A percentile compares a stretch with the other conserved stretches of the same genome.
Evolutionary conservation across 495 filamentous ascomycete species (phyloP).

Genomic region (Penicillium alfredii): DNA sequence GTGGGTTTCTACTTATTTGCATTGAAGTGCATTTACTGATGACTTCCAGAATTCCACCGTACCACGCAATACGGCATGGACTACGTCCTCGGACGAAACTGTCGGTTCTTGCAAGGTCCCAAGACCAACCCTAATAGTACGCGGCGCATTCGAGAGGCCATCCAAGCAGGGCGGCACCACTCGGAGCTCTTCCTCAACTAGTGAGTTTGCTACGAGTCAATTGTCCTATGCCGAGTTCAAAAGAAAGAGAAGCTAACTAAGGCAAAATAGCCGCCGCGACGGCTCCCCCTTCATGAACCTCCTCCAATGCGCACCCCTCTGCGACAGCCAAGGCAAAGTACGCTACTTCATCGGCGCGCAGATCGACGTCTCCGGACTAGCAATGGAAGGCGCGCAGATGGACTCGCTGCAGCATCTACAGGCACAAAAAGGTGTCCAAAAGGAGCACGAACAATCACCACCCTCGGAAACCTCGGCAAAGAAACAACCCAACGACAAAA

Average conservation of each 20-base stretch:
- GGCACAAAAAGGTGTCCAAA: slow-evolving; percentile 16
- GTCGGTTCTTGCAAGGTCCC: slow-evolving; percentile 56
- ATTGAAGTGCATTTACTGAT: slow-evolving; percentile 1
- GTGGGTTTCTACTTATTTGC: slow-evolving; percentile 30
- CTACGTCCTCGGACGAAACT: slow-evolving; percentile 56
- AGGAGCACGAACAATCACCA: too few species aligned
- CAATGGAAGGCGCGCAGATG: slow-evolving; percentile 53
- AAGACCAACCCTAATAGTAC: slow-evolving; percentile 47
- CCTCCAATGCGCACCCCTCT: slow-evolving; percentile 55
- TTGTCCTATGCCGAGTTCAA: too few species aligned
- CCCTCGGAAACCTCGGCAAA: too few species aligned
- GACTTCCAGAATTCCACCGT: slow-evolving; percentile 49
- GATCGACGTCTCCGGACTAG: slow-evolving; percentile 51
- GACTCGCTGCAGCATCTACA: slow-evolving; percentile 49
- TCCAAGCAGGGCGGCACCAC: slow-evolving; percentile 54
- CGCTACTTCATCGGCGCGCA: slow-evolving; percentile 59
- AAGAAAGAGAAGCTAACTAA: too few species aligned
- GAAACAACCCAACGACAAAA: slow-evolving; percentile 11
- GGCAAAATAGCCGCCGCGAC: slow-evolving; percentile 49
- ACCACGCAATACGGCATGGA: slow-evolving; percentile 58
- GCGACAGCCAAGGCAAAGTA: slow-evolving; percentile 54
- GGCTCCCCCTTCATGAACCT: slow-evolving; percentile 63
- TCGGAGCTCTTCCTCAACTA: slow-evolving; percentile 67
- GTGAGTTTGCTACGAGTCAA: slow-evolving; percentile 28
- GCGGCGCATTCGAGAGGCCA: slow-evolving; percentile 49